These are phyloP conservation scores for Phytophthora litchii DNA, from an alignment of 352 stramenopile genomes.

Conservation along the genomic window DNA sequence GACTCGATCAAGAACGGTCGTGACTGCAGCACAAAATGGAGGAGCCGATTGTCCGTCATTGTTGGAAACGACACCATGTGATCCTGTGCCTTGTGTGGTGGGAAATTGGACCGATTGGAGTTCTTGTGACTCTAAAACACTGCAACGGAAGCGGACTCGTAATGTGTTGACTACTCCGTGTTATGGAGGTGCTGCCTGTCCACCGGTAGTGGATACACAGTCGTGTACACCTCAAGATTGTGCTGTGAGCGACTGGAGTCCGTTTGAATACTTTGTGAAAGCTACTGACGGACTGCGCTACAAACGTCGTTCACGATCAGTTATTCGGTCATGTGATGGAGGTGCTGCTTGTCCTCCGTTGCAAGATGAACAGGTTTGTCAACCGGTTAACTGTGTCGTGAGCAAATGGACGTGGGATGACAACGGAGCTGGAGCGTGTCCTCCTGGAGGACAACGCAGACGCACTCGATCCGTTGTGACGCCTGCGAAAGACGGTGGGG, in stretches of 20 bases:
- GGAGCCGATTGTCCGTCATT: slow-evolving; percentile 42
- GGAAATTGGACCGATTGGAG: slow-evolving; percentile 41
- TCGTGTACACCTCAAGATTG: slow-evolving; percentile 54
- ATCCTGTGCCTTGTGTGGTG: slow-evolving; percentile 48
- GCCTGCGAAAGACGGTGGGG: slow-evolving; percentile 37
- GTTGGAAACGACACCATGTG: slow-evolving; percentile 37
- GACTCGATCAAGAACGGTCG: slow-evolving; percentile 44
- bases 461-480: slow-evolving; percentile 38
- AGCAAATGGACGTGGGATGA: slow-evolving; percentile 56
- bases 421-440: slow-evolving; percentile 40
- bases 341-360: slow-evolving; percentile 51
- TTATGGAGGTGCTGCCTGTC: slow-evolving; percentile 49
- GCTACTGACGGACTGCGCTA: slow-evolving; percentile 45
- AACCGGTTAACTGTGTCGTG: slow-evolving; percentile 63
- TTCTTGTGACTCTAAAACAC: slow-evolving; percentile 38
- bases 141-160: slow-evolving; percentile 41
- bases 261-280: slow-evolving; percentile 49
- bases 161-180: slow-evolving; percentile 28
- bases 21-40: slow-evolving; percentile 34
- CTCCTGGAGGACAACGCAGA: slow-evolving; percentile 33
- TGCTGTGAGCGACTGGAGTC: slow-evolving; percentile 52
- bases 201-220: slow-evolving; percentile 39
- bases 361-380: slow-evolving; percentile 54
- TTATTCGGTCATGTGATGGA: slow-evolving; percentile 40
- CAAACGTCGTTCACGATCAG: slow-evolving; percentile 50